Base-by-base conservation (phyloP, 805 yeast genomes). In the Lachancea waltii region DNA sequence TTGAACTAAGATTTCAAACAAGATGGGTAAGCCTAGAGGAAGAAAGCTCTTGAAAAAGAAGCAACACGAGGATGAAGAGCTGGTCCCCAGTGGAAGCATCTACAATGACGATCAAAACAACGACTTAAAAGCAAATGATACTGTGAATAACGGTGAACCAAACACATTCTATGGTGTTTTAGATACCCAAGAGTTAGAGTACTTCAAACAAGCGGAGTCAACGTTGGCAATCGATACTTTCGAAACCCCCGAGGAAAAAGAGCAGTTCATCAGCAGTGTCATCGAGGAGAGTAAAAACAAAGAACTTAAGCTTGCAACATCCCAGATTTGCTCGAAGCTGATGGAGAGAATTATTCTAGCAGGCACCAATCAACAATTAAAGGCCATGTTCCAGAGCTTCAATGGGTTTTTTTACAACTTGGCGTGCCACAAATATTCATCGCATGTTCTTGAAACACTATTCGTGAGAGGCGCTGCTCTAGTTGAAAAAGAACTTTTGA, bases 251-350 rank as follows among this genome's bases (percentile, higher is more conserved):
- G 95, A 85, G 38, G 97, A 89, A 46, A 73, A 79, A 48, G 60
- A 58, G 6, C 80, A 81, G 1, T 87, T 90, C 53, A 78, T 85
- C 21, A 61, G 72, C 3, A 80, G 92, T 50, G 84, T 90, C 1
- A 70, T 89, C 48, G 90, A 81, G 47, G 98, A 92, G 64, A 74
- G 87, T 16, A 69, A 72, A 33, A 96, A 95, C 2, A 87, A 89
- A 51, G 97, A 90, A 61, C 67, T 92, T 49, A 90, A 92, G 60
- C 69, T 90, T 28, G 95, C 84, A 3, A 90, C 96, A 2, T 89
- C 90, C 54, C 97, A 89, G 55, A 86, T 90, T 41, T 87, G 97
- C 60, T 90, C 97, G 17, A 90, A 90, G 58, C 69, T 92, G 42
- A 71, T 92, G 68, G 98, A 90, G 62, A 70, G 98, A 54, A 65